phyloP scores from a whole-genome alignment of 1,284 basidiomycete genomes.

The Leccinum cinnamomeum region DNA sequence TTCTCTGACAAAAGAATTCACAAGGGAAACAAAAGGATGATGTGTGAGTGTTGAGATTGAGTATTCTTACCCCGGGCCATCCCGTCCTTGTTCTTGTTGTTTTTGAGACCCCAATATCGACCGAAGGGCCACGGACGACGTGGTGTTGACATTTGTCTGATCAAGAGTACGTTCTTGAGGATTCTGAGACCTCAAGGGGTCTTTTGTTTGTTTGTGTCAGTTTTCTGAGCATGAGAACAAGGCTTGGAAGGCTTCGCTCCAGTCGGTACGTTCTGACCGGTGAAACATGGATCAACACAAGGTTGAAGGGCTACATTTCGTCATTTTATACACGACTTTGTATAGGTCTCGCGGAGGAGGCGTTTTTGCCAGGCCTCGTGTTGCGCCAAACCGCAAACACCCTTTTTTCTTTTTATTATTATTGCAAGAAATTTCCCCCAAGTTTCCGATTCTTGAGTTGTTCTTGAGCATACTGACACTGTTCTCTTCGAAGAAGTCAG shows the following conservation, averaged over 20 bases:
- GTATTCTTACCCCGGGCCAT: not conserved
- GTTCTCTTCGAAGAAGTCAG: not conserved
- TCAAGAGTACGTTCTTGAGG: not conserved
- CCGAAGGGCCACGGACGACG: not conserved
- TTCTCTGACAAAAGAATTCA: not conserved
- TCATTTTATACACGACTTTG: not conserved
- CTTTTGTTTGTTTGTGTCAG: not conserved
- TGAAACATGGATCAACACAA: not conserved
- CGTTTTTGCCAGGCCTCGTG: not conserved
- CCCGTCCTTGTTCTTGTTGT: not conserved
- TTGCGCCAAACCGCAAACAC: not conserved
- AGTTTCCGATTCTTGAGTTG: not conserved
- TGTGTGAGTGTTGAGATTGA: not conserved
- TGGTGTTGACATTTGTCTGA: not conserved
- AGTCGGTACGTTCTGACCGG: not conserved
- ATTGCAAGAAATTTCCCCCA: not conserved
- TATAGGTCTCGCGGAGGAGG: not conserved
- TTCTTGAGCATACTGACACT: not conserved
- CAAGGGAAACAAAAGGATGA: not conserved
- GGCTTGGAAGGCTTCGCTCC: not conserved
- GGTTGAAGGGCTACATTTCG: not conserved
- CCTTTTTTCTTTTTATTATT: not conserved
- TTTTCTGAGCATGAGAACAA: not conserved
- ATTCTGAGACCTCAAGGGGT: not conserved
- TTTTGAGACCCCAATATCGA: not conserved